phyloP scores from a whole-genome alignment of 148 eudicot genomes.

The Chenopodium suecicum region DNA sequence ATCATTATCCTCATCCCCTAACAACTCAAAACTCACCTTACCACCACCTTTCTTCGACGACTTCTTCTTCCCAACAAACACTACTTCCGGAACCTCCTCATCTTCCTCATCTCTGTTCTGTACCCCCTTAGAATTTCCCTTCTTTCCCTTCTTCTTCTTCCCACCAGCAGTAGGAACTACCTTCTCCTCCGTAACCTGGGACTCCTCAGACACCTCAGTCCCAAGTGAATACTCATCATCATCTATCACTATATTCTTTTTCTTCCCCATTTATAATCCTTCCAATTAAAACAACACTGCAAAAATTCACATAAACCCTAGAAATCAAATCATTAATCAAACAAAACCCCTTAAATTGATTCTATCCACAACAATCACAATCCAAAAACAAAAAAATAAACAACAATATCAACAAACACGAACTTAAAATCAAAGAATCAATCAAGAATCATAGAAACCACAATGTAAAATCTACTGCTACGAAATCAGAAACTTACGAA shows the following conservation, averaged over 20 bases:
- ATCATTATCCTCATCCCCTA: slow-evolving; percentile 51
- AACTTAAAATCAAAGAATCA: too few relatives aligned
- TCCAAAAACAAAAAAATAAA: neutral
- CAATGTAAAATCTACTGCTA: neutral
- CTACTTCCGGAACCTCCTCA: slow-evolving; percentile 29
- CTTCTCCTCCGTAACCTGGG: slow-evolving; percentile 43
- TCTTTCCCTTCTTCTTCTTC: slow-evolving; percentile 70
- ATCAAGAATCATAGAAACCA: neutral
- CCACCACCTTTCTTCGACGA: slow-evolving; percentile 43
- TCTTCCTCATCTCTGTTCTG: slow-evolving; percentile 18
- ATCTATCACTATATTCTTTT: slow-evolving; percentile 59
- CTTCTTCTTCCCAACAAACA: slow-evolving; percentile 57
- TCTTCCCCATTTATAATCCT: slow-evolving; percentile 25
- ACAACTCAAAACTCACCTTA: slow-evolving; percentile 48
- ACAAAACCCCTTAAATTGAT: neutral
- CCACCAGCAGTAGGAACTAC: slow-evolving; percentile 28
- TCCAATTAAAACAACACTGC: neutral
- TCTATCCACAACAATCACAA: neutral
- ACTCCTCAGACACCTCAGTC: slow-evolving; percentile 50
- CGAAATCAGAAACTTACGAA: too few relatives aligned
- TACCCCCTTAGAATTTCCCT: slow-evolving; percentile 46
- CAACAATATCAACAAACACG: neutral
- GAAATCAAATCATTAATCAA: neutral
- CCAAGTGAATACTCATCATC: slow-evolving; percentile 81
- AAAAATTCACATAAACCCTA: neutral